Evolutionary conservation across 306 rosid species (phyloP).

Genomic region (Quercus dentata): DNA sequence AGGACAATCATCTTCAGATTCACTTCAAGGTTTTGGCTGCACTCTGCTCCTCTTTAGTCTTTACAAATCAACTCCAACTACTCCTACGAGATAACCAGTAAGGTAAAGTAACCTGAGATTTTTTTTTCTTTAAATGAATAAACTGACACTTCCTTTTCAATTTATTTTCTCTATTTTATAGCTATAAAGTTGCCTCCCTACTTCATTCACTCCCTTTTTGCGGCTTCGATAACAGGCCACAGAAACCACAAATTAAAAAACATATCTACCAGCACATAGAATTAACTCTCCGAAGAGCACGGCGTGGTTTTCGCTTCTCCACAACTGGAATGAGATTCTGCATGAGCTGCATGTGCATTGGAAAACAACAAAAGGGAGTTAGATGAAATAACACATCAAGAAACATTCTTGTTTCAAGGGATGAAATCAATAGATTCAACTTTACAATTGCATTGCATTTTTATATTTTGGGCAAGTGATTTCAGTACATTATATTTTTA

Average conservation of each 20-base stretch:
- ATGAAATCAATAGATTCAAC: too few relatives aligned
- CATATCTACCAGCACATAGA: conserved; percentile 42
- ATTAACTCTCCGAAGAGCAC: conserved; percentile 42
- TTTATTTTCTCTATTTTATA: neutral
- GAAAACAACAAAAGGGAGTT: neutral
- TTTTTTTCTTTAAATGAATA: neutral
- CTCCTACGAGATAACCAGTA: conserved; percentile 1
- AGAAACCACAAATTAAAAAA: conserved; percentile 9
- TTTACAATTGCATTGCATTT: too few relatives aligned
- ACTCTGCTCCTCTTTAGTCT: neutral
- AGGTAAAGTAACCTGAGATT: neutral
- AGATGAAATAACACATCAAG: neutral
- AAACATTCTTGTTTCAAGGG: too few relatives aligned
- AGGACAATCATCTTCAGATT: neutral
- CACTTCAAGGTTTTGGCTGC: conserved; percentile 1
- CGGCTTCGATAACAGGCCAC: conserved; percentile 20
- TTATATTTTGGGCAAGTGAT: too few relatives aligned
- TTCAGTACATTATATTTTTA: neutral
- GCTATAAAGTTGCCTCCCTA: neutral
- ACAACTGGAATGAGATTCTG: conserved; percentile 45
- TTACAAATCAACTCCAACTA: conserved; percentile 11
- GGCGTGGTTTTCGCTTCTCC: conserved; percentile 43
- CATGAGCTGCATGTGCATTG: conserved; percentile 49
- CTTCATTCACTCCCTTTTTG: neutral
- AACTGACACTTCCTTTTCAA: neutral